Percentiles rank a stretch among this genome's conserved stretches.
phyloP scores from a whole-genome alignment of 2,329 filamentous ascomycete genomes.

The Aspergillus sp. region DNA sequence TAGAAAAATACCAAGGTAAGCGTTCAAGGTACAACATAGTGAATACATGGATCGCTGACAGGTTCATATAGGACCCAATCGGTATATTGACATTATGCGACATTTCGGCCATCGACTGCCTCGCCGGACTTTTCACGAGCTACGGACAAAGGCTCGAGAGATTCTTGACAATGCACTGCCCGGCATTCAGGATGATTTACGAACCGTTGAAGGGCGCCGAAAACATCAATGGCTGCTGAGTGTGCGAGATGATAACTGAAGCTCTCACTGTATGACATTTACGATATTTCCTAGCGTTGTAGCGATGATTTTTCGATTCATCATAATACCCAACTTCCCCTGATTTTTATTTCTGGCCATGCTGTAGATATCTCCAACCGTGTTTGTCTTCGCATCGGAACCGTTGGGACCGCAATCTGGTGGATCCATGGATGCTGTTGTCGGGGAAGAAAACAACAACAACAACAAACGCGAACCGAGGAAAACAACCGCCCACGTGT shows the following conservation, averaged over 20 bases:
- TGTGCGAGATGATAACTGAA: constrained; percentile 1
- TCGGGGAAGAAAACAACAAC: too few relatives aligned
- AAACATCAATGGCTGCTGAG: constrained; percentile 18
- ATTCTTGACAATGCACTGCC: constrained; percentile 6
- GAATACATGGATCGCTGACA: not conserved
- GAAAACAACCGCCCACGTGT: too few relatives aligned
- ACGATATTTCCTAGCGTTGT: not conserved
- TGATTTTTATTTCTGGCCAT: constrained; percentile 8
- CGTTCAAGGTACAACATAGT: not conserved
- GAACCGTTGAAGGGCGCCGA: constrained; percentile 12
- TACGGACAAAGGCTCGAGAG: constrained; percentile 13
- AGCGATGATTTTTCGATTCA: not conserved
- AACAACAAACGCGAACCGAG: too few relatives aligned
- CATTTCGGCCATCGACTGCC: constrained; percentile 8
- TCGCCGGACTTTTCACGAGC: constrained; percentile 11
- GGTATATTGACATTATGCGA: constrained; percentile 21
- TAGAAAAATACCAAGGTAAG: constrained; percentile 17
- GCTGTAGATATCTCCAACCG: not conserved
- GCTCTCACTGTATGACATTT: not conserved
- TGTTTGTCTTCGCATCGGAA: too few relatives aligned
- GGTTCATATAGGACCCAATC: constrained; percentile 10
- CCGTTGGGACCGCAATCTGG: too few relatives aligned
- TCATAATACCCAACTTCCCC: not conserved
- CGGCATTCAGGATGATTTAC: constrained; percentile 4
- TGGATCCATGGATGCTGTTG: too few relatives aligned